These are phyloP conservation scores for Mortierella sp. DNA, from an alignment of 371 early-diverging fungal genomes.

Conservation along the genomic window DNA sequence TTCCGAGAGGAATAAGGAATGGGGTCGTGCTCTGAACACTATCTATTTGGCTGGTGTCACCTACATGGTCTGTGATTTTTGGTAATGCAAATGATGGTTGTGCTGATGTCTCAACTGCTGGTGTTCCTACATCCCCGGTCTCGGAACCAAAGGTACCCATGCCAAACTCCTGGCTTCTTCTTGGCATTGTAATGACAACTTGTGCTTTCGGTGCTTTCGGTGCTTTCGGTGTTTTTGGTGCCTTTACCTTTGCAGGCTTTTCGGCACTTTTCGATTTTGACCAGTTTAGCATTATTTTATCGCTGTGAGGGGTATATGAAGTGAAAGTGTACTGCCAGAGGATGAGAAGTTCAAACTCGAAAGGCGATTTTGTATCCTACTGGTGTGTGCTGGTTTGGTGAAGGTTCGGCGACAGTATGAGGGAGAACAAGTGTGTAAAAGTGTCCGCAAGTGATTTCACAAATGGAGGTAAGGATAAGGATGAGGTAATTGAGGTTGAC, in stretches of 20 bases:
- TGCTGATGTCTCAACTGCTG: background rate
- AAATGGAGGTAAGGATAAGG: background rate
- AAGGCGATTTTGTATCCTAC: background rate
- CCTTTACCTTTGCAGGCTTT: slow-evolving; percentile 18
- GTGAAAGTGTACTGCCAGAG: background rate
- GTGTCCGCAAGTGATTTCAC: background rate
- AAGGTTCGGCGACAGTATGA: too few species aligned
- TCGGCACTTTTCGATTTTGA: slow-evolving; percentile 17
- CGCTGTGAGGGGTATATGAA: background rate
- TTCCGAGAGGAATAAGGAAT: background rate
- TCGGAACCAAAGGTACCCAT: slow-evolving; percentile 49
- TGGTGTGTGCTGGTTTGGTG: too few species aligned
- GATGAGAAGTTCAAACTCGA: background rate
- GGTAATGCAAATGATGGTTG: background rate
- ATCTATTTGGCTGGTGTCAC: background rate
- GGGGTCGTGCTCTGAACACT: background rate
- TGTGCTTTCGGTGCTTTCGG: slow-evolving; percentile 24
- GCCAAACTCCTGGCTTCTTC: slow-evolving; percentile 36
- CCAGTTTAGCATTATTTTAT: slow-evolving; percentile 31
- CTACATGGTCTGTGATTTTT: slow-evolving; percentile 9
- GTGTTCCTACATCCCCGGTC: slow-evolving; percentile 12
- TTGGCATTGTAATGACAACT: slow-evolving; percentile 43
- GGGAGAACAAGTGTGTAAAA: background rate
- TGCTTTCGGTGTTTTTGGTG: slow-evolving; percentile 27
- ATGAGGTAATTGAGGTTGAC: background rate